Evolutionary conservation across 352 stramenopile species (phyloP), one percentile per base, ranked within the genome.

Genomic region (Phytophthora fragariae): DNA sequence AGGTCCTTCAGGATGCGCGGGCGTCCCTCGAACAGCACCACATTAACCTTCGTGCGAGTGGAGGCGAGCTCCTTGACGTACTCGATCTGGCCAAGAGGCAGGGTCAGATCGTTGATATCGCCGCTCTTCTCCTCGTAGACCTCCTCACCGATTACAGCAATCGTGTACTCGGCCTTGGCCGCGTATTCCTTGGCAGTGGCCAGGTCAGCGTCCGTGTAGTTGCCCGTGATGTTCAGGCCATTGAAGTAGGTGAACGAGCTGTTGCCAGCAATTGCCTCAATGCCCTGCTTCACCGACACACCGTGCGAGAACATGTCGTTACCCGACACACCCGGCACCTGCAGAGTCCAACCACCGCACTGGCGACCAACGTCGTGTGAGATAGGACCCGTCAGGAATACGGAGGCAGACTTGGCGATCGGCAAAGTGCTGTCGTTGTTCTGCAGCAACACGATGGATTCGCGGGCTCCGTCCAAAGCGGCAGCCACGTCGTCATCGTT

Each of bases 51-150:
- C 3, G 85, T 89, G 11, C 78, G 75, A 1, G 81, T 89, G 17
- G 71, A 75, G 0, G 72, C 68, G 11, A 95, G 67, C 33, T 85
- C 62, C n/a, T 79, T 80, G 4, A 95, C 80, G 52, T 94, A 95
- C 54, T 81, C 74, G 35, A 90, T 73, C 59, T 64, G 57, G 1
- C 57, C 57, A 19, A 19, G 11, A 64, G 41, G 39, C 4, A 64
- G 39, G 3, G 57, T 92, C 3, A 92, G 58, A 55, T 94, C 82
- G 41, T 89, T 58, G 46, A 95, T 85, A 61, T 96, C 89, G 2
- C 89, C 89, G 0, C 73, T 77, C 54, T 94, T 95, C 65, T 96
- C 89, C 3, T 87, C 76, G 62, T 94, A 96, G 1, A 72, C 41
- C 7, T 49, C 56, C 66, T 96, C 89, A 21, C 89, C 89, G 14